Percentiles rank a stretch among this genome's conserved stretches.
Evolutionary conservation across 208 protist genomes (phyloP).

Genomic region (Leishmania tarentolae): DNA sequence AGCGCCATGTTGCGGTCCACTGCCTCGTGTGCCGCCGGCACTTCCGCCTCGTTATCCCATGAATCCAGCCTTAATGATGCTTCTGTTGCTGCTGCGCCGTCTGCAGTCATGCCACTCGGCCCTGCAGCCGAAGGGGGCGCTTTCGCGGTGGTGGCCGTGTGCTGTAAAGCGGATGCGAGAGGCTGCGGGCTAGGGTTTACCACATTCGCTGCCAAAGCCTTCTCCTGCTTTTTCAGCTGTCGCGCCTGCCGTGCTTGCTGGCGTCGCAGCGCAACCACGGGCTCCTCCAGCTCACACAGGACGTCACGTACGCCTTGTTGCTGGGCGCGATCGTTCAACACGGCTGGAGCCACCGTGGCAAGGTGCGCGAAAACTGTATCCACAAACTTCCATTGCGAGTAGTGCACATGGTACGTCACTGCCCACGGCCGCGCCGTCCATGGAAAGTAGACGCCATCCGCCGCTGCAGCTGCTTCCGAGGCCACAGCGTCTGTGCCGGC

Average conservation of each 20-base stretch:
- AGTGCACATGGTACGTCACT: slow-evolving; percentile 48
- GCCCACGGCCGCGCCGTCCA: slow-evolving; percentile 68
- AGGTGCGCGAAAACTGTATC: slow-evolving; percentile 52
- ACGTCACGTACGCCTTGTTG: slow-evolving; percentile 48
- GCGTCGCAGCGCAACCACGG: slow-evolving; percentile 32
- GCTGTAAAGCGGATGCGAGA: background rate
- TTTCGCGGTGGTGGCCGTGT: background rate
- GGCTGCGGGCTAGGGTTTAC: background rate
- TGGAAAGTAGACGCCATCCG: slow-evolving; percentile 43
- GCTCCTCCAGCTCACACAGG: slow-evolving; percentile 59
- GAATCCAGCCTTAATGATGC: background rate
- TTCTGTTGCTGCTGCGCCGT: background rate
- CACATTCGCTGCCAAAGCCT: background rate
- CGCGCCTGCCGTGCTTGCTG: slow-evolving; percentile 15
- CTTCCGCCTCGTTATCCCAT: background rate
- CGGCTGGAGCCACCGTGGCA: slow-evolving; percentile 34
- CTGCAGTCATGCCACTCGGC: background rate
- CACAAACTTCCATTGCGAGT: slow-evolving; percentile 59
- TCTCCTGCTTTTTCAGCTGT: slow-evolving; percentile 2
- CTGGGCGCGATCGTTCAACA: slow-evolving; percentile 43
- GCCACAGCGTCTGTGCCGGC: background rate
- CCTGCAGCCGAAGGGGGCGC: background rate
- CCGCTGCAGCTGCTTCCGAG: background rate
- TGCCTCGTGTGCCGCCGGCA: background rate
- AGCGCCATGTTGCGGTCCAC: background rate